Evolutionary conservation across 192 early-diverging fungal species (phyloP).

Genomic region (Coemansia sp.): DNA sequence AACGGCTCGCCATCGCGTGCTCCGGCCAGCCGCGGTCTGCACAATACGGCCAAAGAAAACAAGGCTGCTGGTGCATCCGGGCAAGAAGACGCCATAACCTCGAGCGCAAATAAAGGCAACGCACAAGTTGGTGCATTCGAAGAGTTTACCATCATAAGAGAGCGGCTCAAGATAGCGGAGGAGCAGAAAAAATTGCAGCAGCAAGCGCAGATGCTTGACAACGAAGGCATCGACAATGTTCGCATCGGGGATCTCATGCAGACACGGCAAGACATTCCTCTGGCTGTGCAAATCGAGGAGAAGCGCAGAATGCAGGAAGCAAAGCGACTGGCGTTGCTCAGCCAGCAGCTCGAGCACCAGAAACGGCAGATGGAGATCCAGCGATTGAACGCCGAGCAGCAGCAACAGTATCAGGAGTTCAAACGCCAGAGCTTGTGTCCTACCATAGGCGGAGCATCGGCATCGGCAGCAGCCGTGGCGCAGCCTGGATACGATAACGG

Average conservation of each 20-base stretch:
- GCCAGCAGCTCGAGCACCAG: constrained; percentile 47
- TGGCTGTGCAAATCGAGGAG: constrained; percentile 46
- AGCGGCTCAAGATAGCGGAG: constrained; percentile 32
- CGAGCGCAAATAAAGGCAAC: neutral
- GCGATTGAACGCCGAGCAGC: constrained; percentile 29
- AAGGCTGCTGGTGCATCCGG: constrained; percentile 1
- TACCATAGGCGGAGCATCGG: neutral
- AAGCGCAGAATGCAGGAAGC: constrained; percentile 39
- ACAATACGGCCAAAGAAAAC: constrained; percentile 21
- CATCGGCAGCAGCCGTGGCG: constrained; percentile 3
- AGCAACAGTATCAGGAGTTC: constrained; percentile 43
- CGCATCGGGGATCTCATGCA: constrained; percentile 49
- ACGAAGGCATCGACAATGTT: constrained; percentile 39
- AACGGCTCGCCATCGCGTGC: neutral
- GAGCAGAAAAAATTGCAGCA: constrained; percentile 36
- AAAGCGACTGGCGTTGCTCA: constrained; percentile 45
- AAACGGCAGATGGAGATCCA: constrained; percentile 31
- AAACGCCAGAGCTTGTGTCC: constrained; percentile 48
- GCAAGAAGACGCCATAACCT: neutral
- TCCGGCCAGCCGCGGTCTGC: constrained; percentile 2
- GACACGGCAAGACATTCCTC: constrained; percentile 38
- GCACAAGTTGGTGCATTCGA: constrained; percentile 11
- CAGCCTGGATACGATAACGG: constrained; percentile 11
- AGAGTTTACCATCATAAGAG: constrained; percentile 38
- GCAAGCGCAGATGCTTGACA: constrained; percentile 26